Conservation (phyloP, 2,329 filamentous ascomycete genomes). For the Alternaria longipes region DNA sequence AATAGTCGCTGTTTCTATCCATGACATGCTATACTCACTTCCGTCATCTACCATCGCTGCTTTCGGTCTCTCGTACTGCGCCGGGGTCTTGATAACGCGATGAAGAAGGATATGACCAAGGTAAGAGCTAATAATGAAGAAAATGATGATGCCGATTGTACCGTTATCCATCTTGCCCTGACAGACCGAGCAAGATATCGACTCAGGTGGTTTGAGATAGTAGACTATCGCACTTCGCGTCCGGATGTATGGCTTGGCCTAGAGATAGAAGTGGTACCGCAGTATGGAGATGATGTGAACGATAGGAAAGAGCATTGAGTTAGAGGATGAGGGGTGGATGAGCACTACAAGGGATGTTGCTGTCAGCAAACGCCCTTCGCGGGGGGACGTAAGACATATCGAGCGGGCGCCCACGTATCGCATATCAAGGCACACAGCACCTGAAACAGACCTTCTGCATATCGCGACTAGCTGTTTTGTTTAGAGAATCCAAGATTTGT, state of each 20-base stretch:
- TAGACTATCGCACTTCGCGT: neutral
- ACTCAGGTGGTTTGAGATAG: neutral
- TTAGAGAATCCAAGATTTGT: neutral
- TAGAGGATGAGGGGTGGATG: neutral
- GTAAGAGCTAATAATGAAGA: conserved; percentile 20
- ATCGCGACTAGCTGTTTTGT: neutral
- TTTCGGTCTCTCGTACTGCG: conserved; percentile 18
- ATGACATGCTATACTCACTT: neutral
- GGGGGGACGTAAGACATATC: neutral
- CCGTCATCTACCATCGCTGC: too few relatives aligned
- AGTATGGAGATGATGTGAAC: neutral
- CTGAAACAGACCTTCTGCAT: neutral
- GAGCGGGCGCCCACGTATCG: neutral
- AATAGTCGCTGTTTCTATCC: neutral
- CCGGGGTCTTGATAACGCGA: conserved; percentile 23
- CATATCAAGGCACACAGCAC: neutral
- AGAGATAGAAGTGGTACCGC: neutral
- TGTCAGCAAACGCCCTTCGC: conserved; percentile 6
- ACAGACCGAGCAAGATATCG: neutral
- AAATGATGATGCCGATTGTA: conserved; percentile 19
- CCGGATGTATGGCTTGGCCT: neutral
- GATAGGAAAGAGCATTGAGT: neutral
- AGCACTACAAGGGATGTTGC: neutral
- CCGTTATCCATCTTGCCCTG: conserved; percentile 10
- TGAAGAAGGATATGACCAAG: conserved; percentile 23